Percentiles rank a stretch among this genome's conserved stretches.
Evolutionary conservation across 768 basidiomycete species (phyloP).

Genomic region (Mycena vitilis): DNA sequence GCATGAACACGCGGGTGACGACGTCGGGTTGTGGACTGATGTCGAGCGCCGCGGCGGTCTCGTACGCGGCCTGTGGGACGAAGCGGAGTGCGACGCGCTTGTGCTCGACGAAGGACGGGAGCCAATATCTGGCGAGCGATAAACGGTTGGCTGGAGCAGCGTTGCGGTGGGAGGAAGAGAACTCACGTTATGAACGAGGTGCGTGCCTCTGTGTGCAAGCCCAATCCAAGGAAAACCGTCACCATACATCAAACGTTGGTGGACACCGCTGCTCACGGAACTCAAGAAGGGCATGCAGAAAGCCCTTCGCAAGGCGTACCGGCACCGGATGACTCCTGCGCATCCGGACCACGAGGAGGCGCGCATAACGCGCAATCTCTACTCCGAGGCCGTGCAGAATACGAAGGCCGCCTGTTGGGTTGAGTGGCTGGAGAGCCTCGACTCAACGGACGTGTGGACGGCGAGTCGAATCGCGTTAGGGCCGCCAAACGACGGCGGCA

Average conservation of each 20-base stretch:
- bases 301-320: neutral
- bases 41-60: slow-evolving; percentile 50
- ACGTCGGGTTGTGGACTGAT: slow-evolving; percentile 56
- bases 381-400: slow-evolving; percentile 24
- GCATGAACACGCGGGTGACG: slow-evolving; percentile 59
- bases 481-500: slow-evolving; percentile 41
- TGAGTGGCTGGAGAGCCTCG: slow-evolving; percentile 42
- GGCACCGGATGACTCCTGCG: neutral
- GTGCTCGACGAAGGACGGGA: slow-evolving; percentile 54
- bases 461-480: neutral
- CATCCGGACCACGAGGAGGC: slow-evolving; percentile 42
- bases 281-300: slow-evolving; percentile 21
- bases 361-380: slow-evolving; percentile 27
- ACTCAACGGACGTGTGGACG: slow-evolving; percentile 29
- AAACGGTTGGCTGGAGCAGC: neutral
- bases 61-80: slow-evolving; percentile 56
- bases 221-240: slow-evolving; percentile 41
- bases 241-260: slow-evolving; percentile 49
- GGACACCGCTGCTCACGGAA: slow-evolving; percentile 42
- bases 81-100: slow-evolving; percentile 57
- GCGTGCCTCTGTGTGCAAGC: slow-evolving; percentile 55
- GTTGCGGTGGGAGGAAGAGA: neutral
- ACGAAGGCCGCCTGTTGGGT: slow-evolving; percentile 44
- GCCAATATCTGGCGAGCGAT: slow-evolving; percentile 52
- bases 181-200: slow-evolving; percentile 60